Evolutionary conservation across 169 alveolate genomes (phyloP), one percentile per base, ranked within the genome.

Genomic region (Blepharisma undulans): DNA sequence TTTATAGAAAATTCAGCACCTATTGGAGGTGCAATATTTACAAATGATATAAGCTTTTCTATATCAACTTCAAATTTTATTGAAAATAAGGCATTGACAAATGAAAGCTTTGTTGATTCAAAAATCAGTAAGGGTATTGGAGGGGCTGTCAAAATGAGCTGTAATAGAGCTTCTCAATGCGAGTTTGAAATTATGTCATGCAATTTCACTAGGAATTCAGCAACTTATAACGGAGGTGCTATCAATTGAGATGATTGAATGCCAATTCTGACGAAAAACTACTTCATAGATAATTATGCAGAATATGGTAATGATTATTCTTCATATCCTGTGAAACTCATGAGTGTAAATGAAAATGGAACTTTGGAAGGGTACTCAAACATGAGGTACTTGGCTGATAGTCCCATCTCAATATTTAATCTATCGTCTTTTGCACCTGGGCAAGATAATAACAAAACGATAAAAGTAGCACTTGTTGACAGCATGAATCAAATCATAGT

Each of bases 191-290:
- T 78, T 3, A 32, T 21, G 10, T 78, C 60, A 27, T 78, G 71
- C 12, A 78, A 22, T 4, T 82, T 82, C 36, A 30, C 25, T 0
- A 30, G 60, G 8, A 82, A 82, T 8, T 10, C 10, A 0, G 74
- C 89, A 25, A 30, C 72, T 6, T 19, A 21, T 82, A 33, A 60
- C 8, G 89, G 89, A 25, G 89, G 89, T 0, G 89, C 89, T 25
- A 82, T 82, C 30, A 36, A 33, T 22, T 82, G 89, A 74, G 71
- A 78, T 27, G 34, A 78, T 32, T 29, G 25, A 25, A 25, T 25
- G 60, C 86, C 86, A 78, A 78, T 0, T 27, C 22, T 60, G 14
- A 14, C 6, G 25, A 36, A 82, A 21, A 21, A n/a, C 8, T 21
- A n/a, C n/a, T 82, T 82, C 21, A 1, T 48, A 0, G 36, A 86